Base-by-base conservation (phyloP, 371 early-diverging fungal genomes). In the Amoeboaphelidium occidentale region DNA sequence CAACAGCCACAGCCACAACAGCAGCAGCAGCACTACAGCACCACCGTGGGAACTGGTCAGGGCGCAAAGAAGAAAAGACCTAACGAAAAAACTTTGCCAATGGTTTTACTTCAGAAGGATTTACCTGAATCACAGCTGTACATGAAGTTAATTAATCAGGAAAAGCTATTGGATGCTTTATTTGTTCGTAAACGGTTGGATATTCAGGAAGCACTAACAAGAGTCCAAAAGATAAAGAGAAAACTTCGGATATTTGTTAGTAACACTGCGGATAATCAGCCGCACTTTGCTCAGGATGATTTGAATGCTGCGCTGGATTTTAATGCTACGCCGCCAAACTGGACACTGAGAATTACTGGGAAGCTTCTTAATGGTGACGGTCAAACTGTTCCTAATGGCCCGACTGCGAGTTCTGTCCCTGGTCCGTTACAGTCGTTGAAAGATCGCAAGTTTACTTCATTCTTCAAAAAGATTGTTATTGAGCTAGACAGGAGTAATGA, bases 341-440 rank as follows among this genome's bases (percentile, higher is more conserved):
- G 96, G 96, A 89, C 90, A 13, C 69, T 96, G 42, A 75, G 75
- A 51, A 72, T 94, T 24, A 84, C 90, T 55, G 96, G 96, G 24
- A 62, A 79, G 45, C 65, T 93, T 46, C 62, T 93, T 24, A 85
- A 85, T 50, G n/a, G 75, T 70, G 39, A 32, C 17, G 39, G 39
- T 32, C 6, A 32, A 32, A 17, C 10, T 17, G 6, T 10, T 17
- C 17, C 39, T 32, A 10, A 32, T 6, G 17, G 39, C 17, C 10
- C 39, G 10, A 21, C 45, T 21, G 59, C 59, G 56, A 12, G 42
- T 53, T 54, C 25, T 49, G 22, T 25, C 6, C 21, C 53, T 23
- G 20, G 27, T 43, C 25, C n/a, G 27, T 28, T 32, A 20, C n/a
- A 21, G 20, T 27, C 14, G 25, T 23, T 1, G 21, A 20, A 42